A percentile compares a stretch with the other conserved stretches of the same genome.
phyloP scores from a whole-genome alignment of 2,329 filamentous ascomycete genomes.

The Leptographium lundbergii region DNA sequence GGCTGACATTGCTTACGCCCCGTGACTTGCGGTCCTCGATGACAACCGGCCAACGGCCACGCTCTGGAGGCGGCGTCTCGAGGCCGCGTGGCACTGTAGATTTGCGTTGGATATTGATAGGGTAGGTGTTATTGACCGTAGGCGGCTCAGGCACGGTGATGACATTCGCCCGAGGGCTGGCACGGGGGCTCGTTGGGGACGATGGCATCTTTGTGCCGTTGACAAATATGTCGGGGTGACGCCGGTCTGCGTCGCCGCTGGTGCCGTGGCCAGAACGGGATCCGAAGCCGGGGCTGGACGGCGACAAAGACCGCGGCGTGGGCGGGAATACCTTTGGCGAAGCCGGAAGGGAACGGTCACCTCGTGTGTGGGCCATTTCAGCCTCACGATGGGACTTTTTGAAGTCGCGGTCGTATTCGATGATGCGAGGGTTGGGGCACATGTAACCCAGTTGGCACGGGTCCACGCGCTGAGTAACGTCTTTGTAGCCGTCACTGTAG shows the following conservation, averaged over 20 bases:
- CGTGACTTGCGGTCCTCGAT: conserved; percentile 11
- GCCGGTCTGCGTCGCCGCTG: conserved; percentile 11
- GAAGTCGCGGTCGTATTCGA: conserved; percentile 8
- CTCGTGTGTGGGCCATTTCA: not conserved
- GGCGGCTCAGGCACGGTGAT: conserved; percentile 8
- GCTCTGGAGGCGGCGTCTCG: conserved; percentile 8
- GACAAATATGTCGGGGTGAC: conserved; percentile 15
- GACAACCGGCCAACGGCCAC: conserved; percentile 14
- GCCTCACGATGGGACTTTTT: conserved; percentile 5
- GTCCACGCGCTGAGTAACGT: conserved; percentile 19
- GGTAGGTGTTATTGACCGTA: not conserved
- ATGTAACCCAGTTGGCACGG: conserved; percentile 17
- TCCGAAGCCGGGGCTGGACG: not conserved
- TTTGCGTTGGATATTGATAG: conserved; percentile 16
- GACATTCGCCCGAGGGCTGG: not conserved
- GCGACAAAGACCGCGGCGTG: conserved; percentile 5
- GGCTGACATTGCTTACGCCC: not conserved
- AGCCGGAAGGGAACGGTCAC: not conserved
- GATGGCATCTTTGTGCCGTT: conserved; percentile 12
- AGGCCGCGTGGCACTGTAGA: conserved; percentile 14
- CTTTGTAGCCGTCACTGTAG: conserved; percentile 18
- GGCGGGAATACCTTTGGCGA: not conserved
- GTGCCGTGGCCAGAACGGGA: not conserved
- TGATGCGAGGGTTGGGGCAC: conserved; percentile 15
- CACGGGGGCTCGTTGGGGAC: not conserved